Conservation (phyloP, 176 grass and related monocot species). For the Coix lacrymajobi region DNA sequence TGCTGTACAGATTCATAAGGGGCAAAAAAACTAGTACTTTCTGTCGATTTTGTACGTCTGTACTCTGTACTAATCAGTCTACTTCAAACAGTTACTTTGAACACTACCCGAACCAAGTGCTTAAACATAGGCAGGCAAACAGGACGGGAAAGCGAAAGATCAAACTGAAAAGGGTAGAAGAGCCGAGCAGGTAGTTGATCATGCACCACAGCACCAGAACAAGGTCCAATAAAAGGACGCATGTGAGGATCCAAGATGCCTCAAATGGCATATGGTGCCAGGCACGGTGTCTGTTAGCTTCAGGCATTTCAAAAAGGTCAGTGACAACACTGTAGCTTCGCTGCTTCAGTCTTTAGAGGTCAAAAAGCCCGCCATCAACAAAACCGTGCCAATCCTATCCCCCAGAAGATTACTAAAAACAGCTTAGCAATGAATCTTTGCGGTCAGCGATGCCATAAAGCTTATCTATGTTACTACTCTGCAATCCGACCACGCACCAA, state of each 20-base stretch:
- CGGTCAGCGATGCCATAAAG: background rate
- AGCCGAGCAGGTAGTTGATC: background rate
- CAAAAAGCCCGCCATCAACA: background rate
- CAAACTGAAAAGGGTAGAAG: background rate
- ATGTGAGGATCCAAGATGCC: background rate
- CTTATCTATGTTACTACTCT: background rate
- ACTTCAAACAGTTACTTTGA: background rate
- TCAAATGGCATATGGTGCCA: slow-evolving; percentile 4
- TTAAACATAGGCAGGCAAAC: background rate
- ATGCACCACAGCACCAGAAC: background rate
- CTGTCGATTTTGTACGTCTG: background rate
- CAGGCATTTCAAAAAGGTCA: background rate
- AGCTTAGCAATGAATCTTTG: background rate
- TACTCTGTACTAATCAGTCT: background rate
- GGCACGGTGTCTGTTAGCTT: background rate
- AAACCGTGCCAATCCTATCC: background rate
- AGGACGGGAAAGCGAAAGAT: background rate
- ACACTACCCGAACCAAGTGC: background rate
- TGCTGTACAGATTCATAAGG: background rate
- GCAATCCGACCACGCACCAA: background rate
- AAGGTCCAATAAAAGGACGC: background rate
- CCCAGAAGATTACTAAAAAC: background rate
- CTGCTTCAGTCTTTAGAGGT: background rate
- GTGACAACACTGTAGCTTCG: background rate
- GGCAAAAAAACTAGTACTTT: background rate